Evolutionary conservation across 2,329 filamentous ascomycete species (phyloP).

Genomic region (Hymenoscyphus fructigenus): DNA sequence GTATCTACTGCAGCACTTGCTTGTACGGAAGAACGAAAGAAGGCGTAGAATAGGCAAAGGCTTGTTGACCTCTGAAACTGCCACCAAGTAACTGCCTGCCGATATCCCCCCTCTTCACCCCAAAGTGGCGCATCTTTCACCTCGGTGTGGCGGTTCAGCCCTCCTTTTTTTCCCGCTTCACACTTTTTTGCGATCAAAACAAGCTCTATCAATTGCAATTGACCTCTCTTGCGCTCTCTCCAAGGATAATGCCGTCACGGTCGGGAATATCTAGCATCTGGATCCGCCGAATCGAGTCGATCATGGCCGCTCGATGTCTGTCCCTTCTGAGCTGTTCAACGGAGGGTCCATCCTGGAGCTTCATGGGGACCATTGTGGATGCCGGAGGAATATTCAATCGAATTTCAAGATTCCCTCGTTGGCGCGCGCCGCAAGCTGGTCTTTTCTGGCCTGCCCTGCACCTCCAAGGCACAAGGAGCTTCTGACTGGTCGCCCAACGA

Average conservation of each 20-base stretch:
- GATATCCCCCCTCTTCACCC: background rate
- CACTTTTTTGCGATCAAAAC: background rate
- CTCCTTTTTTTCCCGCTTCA: background rate
- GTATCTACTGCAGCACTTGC: too few relatives aligned
- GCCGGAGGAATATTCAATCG: background rate
- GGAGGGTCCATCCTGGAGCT: too few relatives aligned
- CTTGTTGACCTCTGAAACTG: background rate
- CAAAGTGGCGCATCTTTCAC: background rate
- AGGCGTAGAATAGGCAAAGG: background rate
- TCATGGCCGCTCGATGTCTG: background rate
- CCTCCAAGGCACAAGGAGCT: conserved; percentile 13
- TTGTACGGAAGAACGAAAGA: too few relatives aligned
- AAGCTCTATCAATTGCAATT: background rate
- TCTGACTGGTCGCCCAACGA: conserved; percentile 11
- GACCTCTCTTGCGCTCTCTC: background rate
- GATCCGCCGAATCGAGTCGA: background rate
- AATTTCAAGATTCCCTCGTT: background rate
- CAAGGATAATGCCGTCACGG: background rate
- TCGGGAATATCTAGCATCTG: background rate
- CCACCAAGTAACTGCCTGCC: background rate
- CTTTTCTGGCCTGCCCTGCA: background rate
- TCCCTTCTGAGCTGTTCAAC: too few relatives aligned
- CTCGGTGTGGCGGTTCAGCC: conserved; percentile 3
- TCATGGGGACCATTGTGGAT: background rate
- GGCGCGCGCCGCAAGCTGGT: conserved; percentile 1